Evolutionary conservation across 305 asterid genomes (phyloP).

Genomic region (Fraxinus floribunda): DNA sequence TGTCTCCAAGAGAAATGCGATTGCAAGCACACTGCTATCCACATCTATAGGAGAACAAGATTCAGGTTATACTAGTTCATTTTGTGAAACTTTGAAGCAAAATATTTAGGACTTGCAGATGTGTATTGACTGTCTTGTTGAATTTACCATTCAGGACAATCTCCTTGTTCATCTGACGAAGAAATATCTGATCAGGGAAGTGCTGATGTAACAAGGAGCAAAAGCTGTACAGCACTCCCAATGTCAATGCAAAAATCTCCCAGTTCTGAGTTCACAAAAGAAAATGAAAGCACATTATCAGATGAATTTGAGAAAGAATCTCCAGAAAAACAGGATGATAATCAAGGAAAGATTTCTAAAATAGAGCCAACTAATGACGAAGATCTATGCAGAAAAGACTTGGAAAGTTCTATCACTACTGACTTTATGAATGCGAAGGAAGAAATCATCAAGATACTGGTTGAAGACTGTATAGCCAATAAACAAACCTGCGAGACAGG

Average conservation of each 20-base stretch:
- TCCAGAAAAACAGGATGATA: conserved; percentile 11
- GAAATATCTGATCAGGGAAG: conserved; percentile 32
- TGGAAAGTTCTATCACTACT: conserved; percentile 14
- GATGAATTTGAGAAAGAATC: conserved; percentile 22
- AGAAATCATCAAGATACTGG: conserved; percentile 23
- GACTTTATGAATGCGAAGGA: conserved; percentile 25
- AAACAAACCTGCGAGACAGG: conserved; percentile 23
- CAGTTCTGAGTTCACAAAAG: conserved; percentile 25
- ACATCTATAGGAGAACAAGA: conserved; percentile 23
- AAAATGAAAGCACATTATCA: conserved; percentile 22
- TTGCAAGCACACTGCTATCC: conserved; percentile 27
- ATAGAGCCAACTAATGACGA: conserved; percentile 23
- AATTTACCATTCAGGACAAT: conserved; percentile 27
- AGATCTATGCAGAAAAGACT: conserved; percentile 26
- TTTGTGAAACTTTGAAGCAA: background rate
- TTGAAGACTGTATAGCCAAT: conserved; percentile 14
- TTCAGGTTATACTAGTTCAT: conserved; percentile 26
- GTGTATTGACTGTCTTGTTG: conserved; percentile 3
- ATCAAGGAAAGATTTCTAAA: conserved; percentile 24
- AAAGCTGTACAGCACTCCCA: conserved; percentile 47
- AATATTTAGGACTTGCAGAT: conserved; percentile 9
- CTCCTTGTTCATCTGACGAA: conserved; percentile 42
- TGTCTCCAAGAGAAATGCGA: conserved; percentile 15
- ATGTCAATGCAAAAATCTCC: conserved; percentile 31
- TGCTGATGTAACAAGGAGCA: conserved; percentile 39